Evolutionary conservation across 768 basidiomycete genomes (phyloP).

Genomic region (Lentinula guzmanii): DNA sequence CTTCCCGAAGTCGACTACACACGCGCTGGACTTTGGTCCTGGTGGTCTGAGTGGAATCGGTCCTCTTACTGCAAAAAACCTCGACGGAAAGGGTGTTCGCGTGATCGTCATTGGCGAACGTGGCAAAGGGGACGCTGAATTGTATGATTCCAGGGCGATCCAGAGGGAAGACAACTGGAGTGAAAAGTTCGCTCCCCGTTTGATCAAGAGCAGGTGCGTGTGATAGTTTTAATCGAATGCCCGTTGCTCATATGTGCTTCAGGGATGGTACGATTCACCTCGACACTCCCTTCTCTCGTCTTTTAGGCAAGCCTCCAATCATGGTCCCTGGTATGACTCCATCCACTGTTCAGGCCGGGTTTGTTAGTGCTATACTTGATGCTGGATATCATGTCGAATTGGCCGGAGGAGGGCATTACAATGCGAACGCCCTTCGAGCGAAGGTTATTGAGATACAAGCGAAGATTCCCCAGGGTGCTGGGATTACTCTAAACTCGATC

Average conservation of each 20-base stretch:
- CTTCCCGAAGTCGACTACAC: slow-evolving; percentile 88
- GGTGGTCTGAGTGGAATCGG: slow-evolving; percentile 94
- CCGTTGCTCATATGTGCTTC: slow-evolving; percentile 9
- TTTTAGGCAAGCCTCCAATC: slow-evolving; percentile 94
- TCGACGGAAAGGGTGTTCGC: slow-evolving; percentile 91
- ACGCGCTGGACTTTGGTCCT: slow-evolving; percentile 95
- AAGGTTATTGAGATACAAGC: slow-evolving; percentile 92
- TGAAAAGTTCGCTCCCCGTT: slow-evolving; percentile 76
- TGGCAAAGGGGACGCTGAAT: slow-evolving; percentile 81
- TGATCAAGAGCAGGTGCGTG: slow-evolving; percentile 85
- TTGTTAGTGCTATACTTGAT: slow-evolving; percentile 87
- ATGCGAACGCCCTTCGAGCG: slow-evolving; percentile 76
- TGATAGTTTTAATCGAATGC: not conserved
- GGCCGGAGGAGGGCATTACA: slow-evolving; percentile 98
- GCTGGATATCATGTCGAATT: slow-evolving; percentile 97
- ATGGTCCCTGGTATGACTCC: slow-evolving; percentile 99
- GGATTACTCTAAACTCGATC: slow-evolving; percentile 88
- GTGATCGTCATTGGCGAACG: slow-evolving; percentile 89
- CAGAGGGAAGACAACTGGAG: slow-evolving; percentile 87
- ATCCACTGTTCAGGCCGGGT: slow-evolving; percentile 90
- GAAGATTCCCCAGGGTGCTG: slow-evolving; percentile 81
- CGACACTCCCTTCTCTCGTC: slow-evolving; percentile 94
- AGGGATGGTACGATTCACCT: slow-evolving; percentile 91
- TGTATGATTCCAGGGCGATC: slow-evolving; percentile 62
- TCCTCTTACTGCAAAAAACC: slow-evolving; percentile 80